Base-by-base conservation (phyloP, 495 filamentous ascomycete species). In the Aspergillus avenaceus region DNA sequence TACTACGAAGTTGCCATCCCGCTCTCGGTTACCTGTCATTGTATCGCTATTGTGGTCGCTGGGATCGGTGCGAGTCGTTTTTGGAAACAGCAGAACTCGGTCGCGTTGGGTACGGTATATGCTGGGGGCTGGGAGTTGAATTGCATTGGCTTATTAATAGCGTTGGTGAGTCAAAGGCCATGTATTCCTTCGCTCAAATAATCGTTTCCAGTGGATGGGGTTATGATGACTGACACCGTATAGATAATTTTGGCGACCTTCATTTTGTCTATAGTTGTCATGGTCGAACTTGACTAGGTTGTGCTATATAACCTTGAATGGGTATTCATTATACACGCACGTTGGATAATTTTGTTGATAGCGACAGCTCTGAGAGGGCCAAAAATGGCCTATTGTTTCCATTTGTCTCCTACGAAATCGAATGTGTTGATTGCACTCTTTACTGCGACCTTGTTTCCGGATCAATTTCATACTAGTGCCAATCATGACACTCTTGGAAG, bases 111-210 rank as follows among this genome's bases (percentile, higher is more conserved):
- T 12, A 84, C 81, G 50, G 74, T 82, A 1, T 70, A 85, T 61
- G 73, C 77, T 13, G 84, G 86, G 4, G 87, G 87, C 0, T 85
- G 81, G 75, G 88, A 90, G 60, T 53, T 89, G n/a, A 66, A 78
- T 54, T 60, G 63, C 2, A 72, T 88, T 28, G 76, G 73, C 14
- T 44, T 75, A 5, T 58, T 75, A 31, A 60, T 80, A 14, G 65
- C 76, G 32, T 13, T 69, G 40, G 81, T 86, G 51, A 71, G 82
- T 73, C 16, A 11, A 6, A 9, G 9, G 4, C 19, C 11, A 9
- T 41, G 37, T 18, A 41, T 21, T 1, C 3, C 14, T 9, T n/a
- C n/a, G n/a, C n/a, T n/a, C n/a, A n/a, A n/a, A 26, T 16, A 8
- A 8, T 1, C 13, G 2, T 14, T 11, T 42, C 22, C 1, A 36